phyloP scores from a whole-genome alignment of 805 yeast genomes.

The Saccharomycopsis sp. region DNA sequence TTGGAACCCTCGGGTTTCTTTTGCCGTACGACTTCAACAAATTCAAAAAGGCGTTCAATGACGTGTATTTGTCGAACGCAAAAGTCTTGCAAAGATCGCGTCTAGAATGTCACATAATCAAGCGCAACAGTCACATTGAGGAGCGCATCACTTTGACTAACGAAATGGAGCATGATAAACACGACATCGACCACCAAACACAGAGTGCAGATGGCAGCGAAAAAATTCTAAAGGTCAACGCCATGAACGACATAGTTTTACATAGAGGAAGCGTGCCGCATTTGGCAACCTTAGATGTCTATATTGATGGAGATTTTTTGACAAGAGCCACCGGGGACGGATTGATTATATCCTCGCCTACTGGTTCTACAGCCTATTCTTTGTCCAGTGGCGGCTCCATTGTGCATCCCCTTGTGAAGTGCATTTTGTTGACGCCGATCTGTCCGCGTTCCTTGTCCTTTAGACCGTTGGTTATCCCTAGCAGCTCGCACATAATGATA shows the following conservation, averaged over 20 bases:
- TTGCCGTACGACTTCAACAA: conserved; percentile 77
- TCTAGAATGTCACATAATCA: conserved; percentile 65
- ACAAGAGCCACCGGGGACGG: conserved; percentile 95
- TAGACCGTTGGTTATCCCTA: conserved; percentile 79
- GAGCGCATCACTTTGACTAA: conserved; percentile 12
- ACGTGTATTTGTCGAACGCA: conserved; percentile 62
- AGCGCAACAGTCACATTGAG: conserved; percentile 20
- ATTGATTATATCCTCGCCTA: conserved; percentile 76
- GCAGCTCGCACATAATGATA: conserved; percentile 64
- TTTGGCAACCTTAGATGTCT: conserved; percentile 75
- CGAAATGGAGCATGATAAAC: conserved; percentile 7
- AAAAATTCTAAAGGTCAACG: conserved; percentile 44
- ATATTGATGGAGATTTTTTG: conserved; percentile 72
- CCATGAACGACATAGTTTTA: conserved; percentile 86
- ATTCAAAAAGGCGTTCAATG: conserved; percentile 51
- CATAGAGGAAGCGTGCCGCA: conserved; percentile 89
- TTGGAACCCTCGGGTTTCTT: conserved; percentile 87
- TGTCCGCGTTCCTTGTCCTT: conserved; percentile 90
- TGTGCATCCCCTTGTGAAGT: conserved; percentile 81
- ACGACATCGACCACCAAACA: conserved; percentile 10
- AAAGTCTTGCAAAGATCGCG: conserved; percentile 71
- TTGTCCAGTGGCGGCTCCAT: conserved; percentile 88
- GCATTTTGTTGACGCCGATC: conserved; percentile 79
- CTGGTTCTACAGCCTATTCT: conserved; percentile 93
- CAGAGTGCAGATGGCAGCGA: conserved; percentile 15